Percentiles rank a stretch among this genome's conserved stretches.
Evolutionary conservation across 495 filamentous ascomycete genomes (phyloP).

Genomic region (Podospora tetraspora): DNA sequence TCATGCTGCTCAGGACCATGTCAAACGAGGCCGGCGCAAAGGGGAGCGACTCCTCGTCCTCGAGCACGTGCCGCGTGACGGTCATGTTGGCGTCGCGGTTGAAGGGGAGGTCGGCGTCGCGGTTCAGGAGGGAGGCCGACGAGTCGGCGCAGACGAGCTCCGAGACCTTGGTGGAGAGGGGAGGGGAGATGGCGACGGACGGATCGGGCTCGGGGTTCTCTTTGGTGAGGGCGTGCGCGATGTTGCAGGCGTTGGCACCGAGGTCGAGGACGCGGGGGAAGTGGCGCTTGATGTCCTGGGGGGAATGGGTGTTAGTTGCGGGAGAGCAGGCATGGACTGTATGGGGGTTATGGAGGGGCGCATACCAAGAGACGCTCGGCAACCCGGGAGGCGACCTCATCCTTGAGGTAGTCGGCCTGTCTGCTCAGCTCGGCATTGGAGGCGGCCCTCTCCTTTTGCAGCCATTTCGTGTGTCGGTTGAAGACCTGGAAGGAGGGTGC

Average conservation of each 20-base stretch:
- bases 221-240: slow-evolving; percentile 72
- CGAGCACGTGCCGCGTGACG: slow-evolving; percentile 65
- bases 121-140: slow-evolving; percentile 69
- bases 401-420: slow-evolving; percentile 82
- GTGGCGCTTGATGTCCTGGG: slow-evolving; percentile 81
- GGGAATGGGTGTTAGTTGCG: slow-evolving; percentile 1
- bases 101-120: slow-evolving; percentile 72
- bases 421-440: slow-evolving; percentile 63
- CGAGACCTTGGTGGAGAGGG: slow-evolving; percentile 60
- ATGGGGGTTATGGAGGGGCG: not conserved
- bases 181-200: slow-evolving; percentile 47
- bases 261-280: slow-evolving; percentile 86
- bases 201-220: slow-evolving; percentile 57
- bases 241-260: slow-evolving; percentile 92
- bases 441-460: slow-evolving; percentile 86
- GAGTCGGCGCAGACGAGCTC: slow-evolving; percentile 77
- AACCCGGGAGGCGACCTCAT: slow-evolving; percentile 81
- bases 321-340: not conserved
- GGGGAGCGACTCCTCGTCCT: slow-evolving; percentile 66
- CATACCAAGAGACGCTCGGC: slow-evolving; percentile 79
- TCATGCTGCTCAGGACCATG: slow-evolving; percentile 78
- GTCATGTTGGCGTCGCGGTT: slow-evolving; percentile 70
- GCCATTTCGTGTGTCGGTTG: slow-evolving; percentile 76
- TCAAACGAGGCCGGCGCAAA: slow-evolving; percentile 77
- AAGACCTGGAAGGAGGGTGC: slow-evolving; percentile 82